Evolutionary conservation across 139 green algal genomes (phyloP).

Genomic region (Chlamydomonas sphaeroides): DNA sequence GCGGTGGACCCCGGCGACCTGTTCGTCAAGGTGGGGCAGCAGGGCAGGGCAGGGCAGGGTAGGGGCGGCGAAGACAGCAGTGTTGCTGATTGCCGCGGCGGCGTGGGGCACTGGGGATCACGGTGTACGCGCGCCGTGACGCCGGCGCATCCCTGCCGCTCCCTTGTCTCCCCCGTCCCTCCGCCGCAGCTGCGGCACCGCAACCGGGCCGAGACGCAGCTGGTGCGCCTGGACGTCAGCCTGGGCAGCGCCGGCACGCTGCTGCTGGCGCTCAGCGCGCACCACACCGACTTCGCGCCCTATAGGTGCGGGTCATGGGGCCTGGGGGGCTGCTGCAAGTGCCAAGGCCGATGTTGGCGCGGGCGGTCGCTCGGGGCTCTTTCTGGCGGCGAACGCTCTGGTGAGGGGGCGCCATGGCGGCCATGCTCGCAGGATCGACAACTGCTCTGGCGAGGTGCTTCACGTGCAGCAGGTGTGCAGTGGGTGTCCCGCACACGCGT

Average conservation of each 20-base stretch:
- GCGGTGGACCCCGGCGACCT: conserved; percentile 62
- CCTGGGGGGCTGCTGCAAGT: too few relatives aligned
- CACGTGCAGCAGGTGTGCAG: conserved; percentile 65
- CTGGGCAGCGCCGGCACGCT: conserved; percentile 41
- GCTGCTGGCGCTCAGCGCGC: conserved; percentile 58
- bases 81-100: too few relatives aligned
- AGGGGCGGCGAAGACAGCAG: conserved; percentile 15
- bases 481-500: too few relatives aligned
- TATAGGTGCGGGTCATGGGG: conserved; percentile 32
- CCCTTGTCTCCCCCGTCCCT: too few relatives aligned
- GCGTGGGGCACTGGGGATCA: too few relatives aligned
- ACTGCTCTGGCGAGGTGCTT: conserved; percentile 79
- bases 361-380: too few relatives aligned
- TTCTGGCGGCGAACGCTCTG: too few relatives aligned
- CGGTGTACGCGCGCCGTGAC: too few relatives aligned
- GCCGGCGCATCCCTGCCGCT: too few relatives aligned
- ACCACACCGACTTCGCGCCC: conserved; percentile 59
- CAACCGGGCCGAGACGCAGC: conserved; percentile 71
- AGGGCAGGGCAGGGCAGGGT: too few relatives aligned
- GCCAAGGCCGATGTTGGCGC: too few relatives aligned
- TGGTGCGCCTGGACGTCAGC: conserved; percentile 74
- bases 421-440: conserved; percentile 91
- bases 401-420: too few relatives aligned
- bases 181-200: conserved; percentile 52
- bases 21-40: conserved; percentile 70